phyloP scores from a whole-genome alignment of 169 alveolate species.

The Plasmodium vivax region DNA sequence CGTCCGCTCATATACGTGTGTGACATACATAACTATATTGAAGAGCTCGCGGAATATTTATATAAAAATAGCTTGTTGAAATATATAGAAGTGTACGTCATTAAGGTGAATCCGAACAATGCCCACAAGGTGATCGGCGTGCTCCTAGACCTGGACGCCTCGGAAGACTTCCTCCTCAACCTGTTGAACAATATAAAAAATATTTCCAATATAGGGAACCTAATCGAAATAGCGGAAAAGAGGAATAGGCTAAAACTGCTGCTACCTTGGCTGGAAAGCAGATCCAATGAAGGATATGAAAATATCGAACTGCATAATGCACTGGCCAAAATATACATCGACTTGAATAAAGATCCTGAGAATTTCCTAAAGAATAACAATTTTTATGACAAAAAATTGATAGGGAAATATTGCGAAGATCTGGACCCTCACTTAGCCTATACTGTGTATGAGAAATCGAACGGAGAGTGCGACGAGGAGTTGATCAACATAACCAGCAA shows the following conservation, averaged over 20 bases:
- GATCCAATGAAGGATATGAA: constrained; percentile 97
- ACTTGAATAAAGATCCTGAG: constrained; percentile 96
- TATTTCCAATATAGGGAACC: constrained; percentile 95
- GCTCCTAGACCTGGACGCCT: constrained; percentile 97
- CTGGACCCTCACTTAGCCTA: constrained; percentile 99
- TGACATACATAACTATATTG: constrained; percentile 97
- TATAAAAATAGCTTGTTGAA: constrained; percentile 95
- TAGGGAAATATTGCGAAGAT: constrained; percentile 99
- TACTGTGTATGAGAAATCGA: constrained; percentile 97
- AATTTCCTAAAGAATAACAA: constrained; percentile 96
- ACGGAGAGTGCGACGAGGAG: constrained; percentile 98
- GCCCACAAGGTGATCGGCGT: constrained; percentile 98
- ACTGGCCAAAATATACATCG: constrained; percentile 98
- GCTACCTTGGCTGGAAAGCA: constrained; percentile 97
- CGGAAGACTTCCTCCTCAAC: constrained; percentile 96
- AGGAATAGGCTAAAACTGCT: constrained; percentile 96
- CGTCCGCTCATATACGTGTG: constrained; percentile 98
- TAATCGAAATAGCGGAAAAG: constrained; percentile 97
- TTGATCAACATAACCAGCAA: constrained; percentile 96
- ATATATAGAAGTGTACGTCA: constrained; percentile 98
- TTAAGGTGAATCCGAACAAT: constrained; percentile 96
- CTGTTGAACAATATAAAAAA: constrained; percentile 94
- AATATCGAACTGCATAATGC: constrained; percentile 93
- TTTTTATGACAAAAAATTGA: constrained; percentile 95
- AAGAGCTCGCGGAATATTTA: constrained; percentile 97